Evolutionary conservation across 2,329 filamentous ascomycete species (phyloP).

Genomic region (Macroventuria anomochaeta): DNA sequence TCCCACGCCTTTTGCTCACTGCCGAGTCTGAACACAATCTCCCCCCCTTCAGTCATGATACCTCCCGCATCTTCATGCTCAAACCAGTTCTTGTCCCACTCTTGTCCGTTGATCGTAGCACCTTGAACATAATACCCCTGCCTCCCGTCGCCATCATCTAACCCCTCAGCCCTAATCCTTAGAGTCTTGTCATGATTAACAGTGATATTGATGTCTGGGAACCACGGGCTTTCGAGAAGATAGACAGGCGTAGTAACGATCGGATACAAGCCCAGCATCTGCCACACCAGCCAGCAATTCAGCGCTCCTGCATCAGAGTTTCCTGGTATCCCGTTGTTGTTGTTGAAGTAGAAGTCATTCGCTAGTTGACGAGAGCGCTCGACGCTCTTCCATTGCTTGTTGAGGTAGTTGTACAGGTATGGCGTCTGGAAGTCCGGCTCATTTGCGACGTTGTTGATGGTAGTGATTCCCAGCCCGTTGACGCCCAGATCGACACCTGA

Average conservation of each 20-base stretch:
- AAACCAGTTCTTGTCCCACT: constrained; percentile 63
- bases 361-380: constrained; percentile 44
- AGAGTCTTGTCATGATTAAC: constrained; percentile 49
- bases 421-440: constrained; percentile 52
- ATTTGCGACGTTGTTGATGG: constrained; percentile 49
- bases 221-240: constrained; percentile 56
- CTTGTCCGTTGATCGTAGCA: constrained; percentile 60
- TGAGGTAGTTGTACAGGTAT: constrained; percentile 53
- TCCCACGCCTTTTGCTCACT: constrained; percentile 39
- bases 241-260: constrained; percentile 58
- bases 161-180: constrained; percentile 54
- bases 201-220: constrained; percentile 48
- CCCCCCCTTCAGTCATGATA: constrained; percentile 44
- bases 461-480: constrained; percentile 45
- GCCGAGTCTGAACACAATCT: constrained; percentile 44
- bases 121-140: constrained; percentile 61
- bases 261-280: constrained; percentile 58
- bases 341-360: constrained; percentile 52
- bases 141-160: constrained; percentile 51
- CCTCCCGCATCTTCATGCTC: constrained; percentile 56
- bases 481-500: constrained; percentile 46
- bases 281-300: constrained; percentile 60
- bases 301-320: constrained; percentile 58
- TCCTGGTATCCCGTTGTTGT: constrained; percentile 52
- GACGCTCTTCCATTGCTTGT: constrained; percentile 48